Evolutionary conservation across 2,329 filamentous ascomycete species (phyloP), one percentile per base, ranked within the genome.

Genomic region (Hypoxylon sp.): DNA sequence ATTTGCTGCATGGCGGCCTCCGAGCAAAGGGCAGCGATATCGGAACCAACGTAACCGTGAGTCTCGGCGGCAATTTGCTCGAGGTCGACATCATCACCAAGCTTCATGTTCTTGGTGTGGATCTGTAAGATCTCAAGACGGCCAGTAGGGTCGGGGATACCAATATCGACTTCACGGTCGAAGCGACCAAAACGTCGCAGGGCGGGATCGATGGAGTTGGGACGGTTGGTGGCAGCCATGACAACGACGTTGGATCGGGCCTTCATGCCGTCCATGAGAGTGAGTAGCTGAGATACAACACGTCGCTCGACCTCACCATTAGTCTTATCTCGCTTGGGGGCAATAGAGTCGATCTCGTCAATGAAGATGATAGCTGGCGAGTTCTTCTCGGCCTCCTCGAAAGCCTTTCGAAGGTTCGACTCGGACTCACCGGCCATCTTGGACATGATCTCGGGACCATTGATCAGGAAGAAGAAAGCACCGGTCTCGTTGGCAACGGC

Each of bases 41-140:
- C 94, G 21, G 94, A 97, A 80, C 94, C 94, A 62, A 99, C 94
- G 67, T 97, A 99, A 78, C 94, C 94, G 79, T 99, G 94, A 35
- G 94, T 99, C 80, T 99, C 94, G 20, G 94, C 86, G 45, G 94
- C 94, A 68, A 99, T 97, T 68, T 91, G 88, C 80, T 97, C 93
- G 32, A 99, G 84, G 68, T 99, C 94, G 56, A 99, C 94, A 66
- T 97, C 94, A 51, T 97, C 94, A 53, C 77, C 91, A 56, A 99
- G 85, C 82, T 99, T 99, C 94, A 99, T 99, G 84, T 99, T 99
- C 88, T 99, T 99, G 75, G 94, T 99, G 83, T 99, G 94, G 64
- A 99, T 99, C 76, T 96, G 91, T 55, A 99, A 87, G 69, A 99
- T 97, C 82, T 99, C 94, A 26, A 99, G 89, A 83, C 94, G 94